These are phyloP conservation scores for Eragrostis nindensis DNA, from an alignment of 176 grass and related monocot genomes.

Conservation along the genomic window DNA sequence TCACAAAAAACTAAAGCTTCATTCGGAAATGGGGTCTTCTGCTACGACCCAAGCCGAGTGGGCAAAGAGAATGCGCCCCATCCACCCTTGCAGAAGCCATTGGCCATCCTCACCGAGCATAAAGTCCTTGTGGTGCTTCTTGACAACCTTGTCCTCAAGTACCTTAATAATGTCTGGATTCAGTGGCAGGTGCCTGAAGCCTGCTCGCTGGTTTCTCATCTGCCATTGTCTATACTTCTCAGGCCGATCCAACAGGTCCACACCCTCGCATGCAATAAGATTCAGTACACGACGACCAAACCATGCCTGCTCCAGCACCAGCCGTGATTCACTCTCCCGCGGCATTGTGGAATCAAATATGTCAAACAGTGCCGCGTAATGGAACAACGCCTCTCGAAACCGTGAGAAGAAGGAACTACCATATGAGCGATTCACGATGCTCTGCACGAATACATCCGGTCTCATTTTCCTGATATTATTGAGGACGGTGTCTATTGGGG, in stretches of 20 bases:
- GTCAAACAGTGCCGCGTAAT: constrained; percentile 35
- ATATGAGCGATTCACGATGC: constrained; percentile 40
- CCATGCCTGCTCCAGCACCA: constrained; percentile 34
- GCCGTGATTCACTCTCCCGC: constrained; percentile 9
- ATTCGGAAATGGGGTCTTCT: neutral
- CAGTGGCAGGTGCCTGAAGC: constrained; percentile 39
- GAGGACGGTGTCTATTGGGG: constrained; percentile 43
- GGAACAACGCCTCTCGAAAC: constrained; percentile 40
- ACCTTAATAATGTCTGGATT: constrained; percentile 5
- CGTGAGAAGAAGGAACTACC: constrained; percentile 48
- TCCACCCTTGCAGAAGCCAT: constrained; percentile 55
- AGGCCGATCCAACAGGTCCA: constrained; percentile 34
- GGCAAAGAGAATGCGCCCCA: constrained; percentile 42
- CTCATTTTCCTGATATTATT: constrained; percentile 38
- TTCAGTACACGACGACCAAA: constrained; percentile 18
- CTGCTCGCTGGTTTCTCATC: constrained; percentile 23
- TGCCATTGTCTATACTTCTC: constrained; percentile 54
- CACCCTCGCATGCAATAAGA: constrained; percentile 48
- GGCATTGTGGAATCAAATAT: constrained; percentile 47
- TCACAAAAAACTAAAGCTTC: too few species aligned
- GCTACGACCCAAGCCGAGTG: constrained; percentile 39
- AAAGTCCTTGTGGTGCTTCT: constrained; percentile 48
- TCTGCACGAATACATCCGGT: constrained; percentile 38
- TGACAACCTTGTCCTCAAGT: constrained; percentile 32
- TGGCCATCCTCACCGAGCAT: constrained; percentile 29